Evolutionary conservation across 768 basidiomycete genomes (phyloP), one percentile per base, ranked within the genome.

Genomic region (Tricholomella constricta): DNA sequence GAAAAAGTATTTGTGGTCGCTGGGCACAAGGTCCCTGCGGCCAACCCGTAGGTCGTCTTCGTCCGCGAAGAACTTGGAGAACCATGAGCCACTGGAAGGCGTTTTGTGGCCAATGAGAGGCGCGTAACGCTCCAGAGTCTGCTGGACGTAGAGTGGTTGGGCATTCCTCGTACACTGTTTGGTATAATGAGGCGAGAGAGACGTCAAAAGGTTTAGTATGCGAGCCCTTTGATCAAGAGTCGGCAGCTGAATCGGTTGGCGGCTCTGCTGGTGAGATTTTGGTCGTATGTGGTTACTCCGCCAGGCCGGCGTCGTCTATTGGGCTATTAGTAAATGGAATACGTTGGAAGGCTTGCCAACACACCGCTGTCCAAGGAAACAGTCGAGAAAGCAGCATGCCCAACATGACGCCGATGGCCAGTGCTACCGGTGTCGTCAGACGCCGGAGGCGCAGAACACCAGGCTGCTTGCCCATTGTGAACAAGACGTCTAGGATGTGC

Each of bases 1-100:
- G 72, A 99, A 97, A 73, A 93, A 98, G 70, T 98, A 99, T 69
- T 99, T 98, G 83, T 99, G 97, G 59, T 88, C 82, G 64, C 77
- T 78, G 10, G 78, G 66, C 23, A 77, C 61, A 23, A 75, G 60
- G 44, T 71, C 71, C 15, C 72, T 63, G 26, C 76, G 69, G 42
- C 70, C 66, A 61, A 64, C 69, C 22, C 69, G 62, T 51, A 74
- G 71, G 52, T 79, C 73, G 29, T 80, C 73, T 48, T 70, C 65
- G 34, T 63, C 58, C 15, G 62, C 67, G n/a, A 84, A 80, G 40
- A 86, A 67, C 2, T 73, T 69, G 41, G 81, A 75, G 37, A 88
- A 63, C 87, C 88, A 90, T 6, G 87, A 83, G 26, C 73, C 69
- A 25, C 76, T 68, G 0, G 82, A 70, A 0, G 83, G 80, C 0